These are phyloP conservation scores for Ogataea hybrid DNA, from an alignment of 1,139 yeast species.

Conservation along the genomic window DNA sequence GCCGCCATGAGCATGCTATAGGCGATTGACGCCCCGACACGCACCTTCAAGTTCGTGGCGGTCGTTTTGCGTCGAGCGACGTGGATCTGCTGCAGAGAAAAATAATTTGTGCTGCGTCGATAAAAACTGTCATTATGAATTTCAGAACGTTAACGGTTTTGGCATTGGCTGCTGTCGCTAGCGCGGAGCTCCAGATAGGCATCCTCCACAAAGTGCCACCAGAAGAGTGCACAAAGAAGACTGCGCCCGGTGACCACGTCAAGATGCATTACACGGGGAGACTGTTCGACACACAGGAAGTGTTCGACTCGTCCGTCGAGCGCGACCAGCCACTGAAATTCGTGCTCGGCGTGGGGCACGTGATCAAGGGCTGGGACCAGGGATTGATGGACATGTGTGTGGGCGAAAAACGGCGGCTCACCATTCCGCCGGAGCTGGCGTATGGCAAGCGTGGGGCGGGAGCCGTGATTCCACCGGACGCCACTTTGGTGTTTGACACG, in stretches of 20 bases:
- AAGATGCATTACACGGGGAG: slow-evolving; percentile 75
- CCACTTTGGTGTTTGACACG: slow-evolving; percentile 61
- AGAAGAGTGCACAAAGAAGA: slow-evolving; percentile 47
- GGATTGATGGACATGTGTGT: slow-evolving; percentile 74
- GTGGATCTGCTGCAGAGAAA: slow-evolving; percentile 1
- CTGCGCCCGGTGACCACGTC: slow-evolving; percentile 62
- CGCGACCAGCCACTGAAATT: slow-evolving; percentile 70
- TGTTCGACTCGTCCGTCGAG: slow-evolving; percentile 69
- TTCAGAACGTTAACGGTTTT: slow-evolving; percentile 2
- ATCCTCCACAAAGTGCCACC: slow-evolving; percentile 17
- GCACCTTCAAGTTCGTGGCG: no score
- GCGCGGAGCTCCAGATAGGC: slow-evolving; percentile 16
- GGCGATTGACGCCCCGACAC: no score
- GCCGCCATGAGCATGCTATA: no score
- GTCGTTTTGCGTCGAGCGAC: no score
- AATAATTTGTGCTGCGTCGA: neutral
- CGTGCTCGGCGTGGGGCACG: slow-evolving; percentile 70
- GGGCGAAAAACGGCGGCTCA: slow-evolving; percentile 78
- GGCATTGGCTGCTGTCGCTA: slow-evolving; percentile 4
- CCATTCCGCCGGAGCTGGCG: slow-evolving; percentile 74
- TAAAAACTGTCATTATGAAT: slow-evolving; percentile 1
- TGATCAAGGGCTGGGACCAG: slow-evolving; percentile 86
- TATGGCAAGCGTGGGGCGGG: slow-evolving; percentile 77
- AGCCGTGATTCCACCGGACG: slow-evolving; percentile 68
- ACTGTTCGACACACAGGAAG: slow-evolving; percentile 57